Conservation (phyloP, 1,139 yeast species). For the Geotrichum bryndzae region DNA sequence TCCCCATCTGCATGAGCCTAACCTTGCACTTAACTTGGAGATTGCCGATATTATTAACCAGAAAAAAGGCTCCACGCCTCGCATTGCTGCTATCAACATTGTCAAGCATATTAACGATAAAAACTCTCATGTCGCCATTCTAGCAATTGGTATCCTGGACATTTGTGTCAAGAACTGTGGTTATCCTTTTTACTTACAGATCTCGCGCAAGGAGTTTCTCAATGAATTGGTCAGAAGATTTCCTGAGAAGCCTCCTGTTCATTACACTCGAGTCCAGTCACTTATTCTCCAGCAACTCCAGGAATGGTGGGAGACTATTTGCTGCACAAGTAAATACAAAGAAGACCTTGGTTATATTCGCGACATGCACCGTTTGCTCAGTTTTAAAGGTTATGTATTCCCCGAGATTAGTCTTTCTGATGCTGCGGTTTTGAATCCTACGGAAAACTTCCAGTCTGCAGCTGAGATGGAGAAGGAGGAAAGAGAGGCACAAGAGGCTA, state of each 20-base stretch:
- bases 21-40: conserved; percentile 79
- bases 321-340: conserved; percentile 82
- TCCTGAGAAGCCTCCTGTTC: conserved; percentile 90
- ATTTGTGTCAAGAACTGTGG: conserved; percentile 96
- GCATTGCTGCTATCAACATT: conserved; percentile 90
- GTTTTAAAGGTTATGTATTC: conserved; percentile 83
- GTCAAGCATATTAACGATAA: conserved; percentile 77
- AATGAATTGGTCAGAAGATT: conserved; percentile 88
- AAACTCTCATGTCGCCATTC: conserved; percentile 69
- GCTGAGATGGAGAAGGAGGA: conserved; percentile 92
- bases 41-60: conserved; percentile 91
- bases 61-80: conserved; percentile 84
- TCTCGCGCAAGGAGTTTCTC: conserved; percentile 87
- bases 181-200: conserved; percentile 91
- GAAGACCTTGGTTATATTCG: conserved; percentile 88
- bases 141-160: conserved; percentile 62
- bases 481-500: conserved; percentile 86
- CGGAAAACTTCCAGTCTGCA: conserved; percentile 79
- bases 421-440: conserved; percentile 89
- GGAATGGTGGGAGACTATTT: conserved; percentile 95
- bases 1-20: conserved; percentile 79
- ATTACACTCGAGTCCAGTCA: conserved; percentile 77
- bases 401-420: conserved; percentile 90
- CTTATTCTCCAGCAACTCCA: conserved; percentile 84
- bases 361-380: conserved; percentile 88